Evolutionary conservation across 257 asterid species (phyloP), one percentile per base, ranked within the genome.

Genomic region (Knoxia roxburghii): DNA sequence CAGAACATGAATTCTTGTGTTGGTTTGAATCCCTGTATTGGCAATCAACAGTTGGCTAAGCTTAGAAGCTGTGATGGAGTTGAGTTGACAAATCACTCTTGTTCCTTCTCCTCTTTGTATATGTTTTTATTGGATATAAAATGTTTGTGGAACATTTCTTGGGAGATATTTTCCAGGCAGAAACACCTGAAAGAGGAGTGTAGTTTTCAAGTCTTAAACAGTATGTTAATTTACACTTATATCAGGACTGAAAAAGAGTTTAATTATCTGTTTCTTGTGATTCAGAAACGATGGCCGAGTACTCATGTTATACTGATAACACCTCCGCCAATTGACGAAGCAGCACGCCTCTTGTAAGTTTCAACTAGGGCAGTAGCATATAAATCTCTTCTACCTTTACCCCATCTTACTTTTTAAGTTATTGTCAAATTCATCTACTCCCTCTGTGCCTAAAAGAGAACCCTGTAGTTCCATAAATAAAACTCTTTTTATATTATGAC

Each of bases 271-370:
- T 24, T 10, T 62, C 21, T 17, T 20, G 41, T 60, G 7, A 18
- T 61, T 69, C 94, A 92, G 98, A 80, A 81, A 76, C 83, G 63
- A 79, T 92, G 96, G 97, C 95, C 95, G 9, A 73, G 85, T 1
- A 77, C 89, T 65, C 77, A 53, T 62, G 73, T 92, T 57, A 49
- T 92, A 76, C 90, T 92, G 83, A 84, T 87, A 76, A 77, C 97
- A 30, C 97, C 95, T 52, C 97, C 99, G 24, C 85, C 96, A 8
- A 76, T 92, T 21, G 91, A 90, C 67, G 99, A 93, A 80, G 88
- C 79, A 26, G 79, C 78, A 7, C 84, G 97, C 12, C 77, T 90
- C 77, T 75, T 69, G 99, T 90, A 81, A 81, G 67, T 63, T 62
- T 61, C 52, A 50, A 29, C 21, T 11, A 32, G 8, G 39, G 40